Evolutionary conservation across 1,284 basidiomycete species (phyloP).

Genomic region (Sporisorium reilianum): DNA sequence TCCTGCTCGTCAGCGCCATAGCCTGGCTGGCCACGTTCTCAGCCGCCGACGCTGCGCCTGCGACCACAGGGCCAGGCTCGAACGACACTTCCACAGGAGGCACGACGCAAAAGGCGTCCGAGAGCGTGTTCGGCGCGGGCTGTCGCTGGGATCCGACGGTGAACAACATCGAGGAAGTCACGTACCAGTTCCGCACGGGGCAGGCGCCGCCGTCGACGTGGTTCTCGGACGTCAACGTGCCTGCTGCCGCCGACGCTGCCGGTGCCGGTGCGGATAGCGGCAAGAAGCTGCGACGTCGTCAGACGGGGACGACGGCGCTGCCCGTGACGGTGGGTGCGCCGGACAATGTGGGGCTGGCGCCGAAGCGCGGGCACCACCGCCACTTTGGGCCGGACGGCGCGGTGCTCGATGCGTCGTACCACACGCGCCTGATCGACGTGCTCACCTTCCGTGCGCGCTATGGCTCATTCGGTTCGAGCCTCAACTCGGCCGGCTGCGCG

Average conservation of each 20-base stretch:
- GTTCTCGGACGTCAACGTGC: conserved; percentile 23
- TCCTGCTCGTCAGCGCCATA: not conserved
- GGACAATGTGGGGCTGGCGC: not conserved
- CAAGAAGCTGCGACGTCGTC: conserved; percentile 10
- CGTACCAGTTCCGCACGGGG: conserved; percentile 34
- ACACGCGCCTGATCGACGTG: conserved; percentile 37
- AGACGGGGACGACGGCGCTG: not conserved
- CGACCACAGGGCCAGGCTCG: not conserved
- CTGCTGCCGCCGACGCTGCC: not conserved
- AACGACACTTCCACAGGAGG: not conserved
- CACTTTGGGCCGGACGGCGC: not conserved
- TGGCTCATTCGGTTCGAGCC: conserved; percentile 34
- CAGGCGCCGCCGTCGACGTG: conserved; percentile 40
- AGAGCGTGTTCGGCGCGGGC: conserved; percentile 39
- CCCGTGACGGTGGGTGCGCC: not conserved
- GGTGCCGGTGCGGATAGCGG: not conserved
- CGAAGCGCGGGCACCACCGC: not conserved
- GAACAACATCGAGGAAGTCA: conserved; percentile 41
- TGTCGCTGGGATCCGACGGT: conserved; percentile 47
- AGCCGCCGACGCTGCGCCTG: not conserved
- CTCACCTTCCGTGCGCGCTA: conserved; percentile 39
- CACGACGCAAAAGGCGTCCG: not conserved
- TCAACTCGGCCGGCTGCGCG: conserved; percentile 38
- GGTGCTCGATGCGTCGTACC: conserved; percentile 35
- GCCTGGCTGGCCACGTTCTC: not conserved